Base-by-base conservation (phyloP, 2,329 filamentous ascomycete species). In the Xylaria polymorpha region DNA sequence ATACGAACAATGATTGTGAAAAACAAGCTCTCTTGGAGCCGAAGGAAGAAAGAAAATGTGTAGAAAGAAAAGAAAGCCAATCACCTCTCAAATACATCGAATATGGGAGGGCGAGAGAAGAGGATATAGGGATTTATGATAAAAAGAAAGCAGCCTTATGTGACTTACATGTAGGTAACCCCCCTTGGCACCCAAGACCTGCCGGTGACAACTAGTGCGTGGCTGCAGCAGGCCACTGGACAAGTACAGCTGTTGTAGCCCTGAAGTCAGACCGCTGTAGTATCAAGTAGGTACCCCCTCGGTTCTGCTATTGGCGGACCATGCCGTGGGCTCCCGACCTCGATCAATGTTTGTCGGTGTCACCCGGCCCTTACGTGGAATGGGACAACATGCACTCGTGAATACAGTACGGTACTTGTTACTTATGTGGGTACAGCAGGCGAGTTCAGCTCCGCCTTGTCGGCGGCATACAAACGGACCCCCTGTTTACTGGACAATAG, bases 61-160 rank as follows among this genome's bases (percentile, higher is more conserved):
- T 20, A 46, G 20, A 66, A 35, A 35, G 44, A 67, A 70, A 39
- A 46, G 41, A 51, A 69, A 22, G 69, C 67, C 60, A 66, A 76
- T 72, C 64, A 70, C 61, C 41, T 46, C n/a, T 57, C 67, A 67
- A 64, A 43, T 56, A 22, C 64, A 53, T 39, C 25, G 46, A 9
- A 53, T n/a, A 62, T 43, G 64, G 62, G 62, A 44, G 68, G 61
- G 70, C 58, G 53, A 14, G 29, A 39, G 35, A 48, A 18, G 59
- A 53, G 62, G 56, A 35, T 20, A 39, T 65, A 60, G 62, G 50
- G 60, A 70, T 75, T 75, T 76, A 75, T 73, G 71, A 71, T 71
- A 66, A 67, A 55, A 65, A 67, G 50, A 63, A 62, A 64, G 56
- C 14, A 48, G 35, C 53, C 55, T 39, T 22, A 37, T 20, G 18